Percentiles rank a stretch among this genome's conserved stretches.
Conservation (phyloP, 208 protist genomes). For the Lotmaria passim region DNA sequence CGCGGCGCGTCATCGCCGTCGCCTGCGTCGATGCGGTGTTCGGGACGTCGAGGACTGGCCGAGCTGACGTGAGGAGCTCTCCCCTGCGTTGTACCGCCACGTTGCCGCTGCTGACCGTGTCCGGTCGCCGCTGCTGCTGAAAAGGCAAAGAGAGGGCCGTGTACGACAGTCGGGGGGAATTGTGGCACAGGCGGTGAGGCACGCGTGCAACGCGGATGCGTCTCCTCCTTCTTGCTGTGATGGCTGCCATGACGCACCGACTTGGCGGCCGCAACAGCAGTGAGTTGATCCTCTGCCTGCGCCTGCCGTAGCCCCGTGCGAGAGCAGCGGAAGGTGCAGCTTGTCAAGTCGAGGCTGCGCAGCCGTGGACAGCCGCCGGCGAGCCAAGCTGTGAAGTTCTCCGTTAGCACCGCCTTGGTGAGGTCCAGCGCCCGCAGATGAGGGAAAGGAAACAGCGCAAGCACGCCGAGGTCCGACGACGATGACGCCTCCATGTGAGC, state of each 20-base stretch:
- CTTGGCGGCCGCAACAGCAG: too few species aligned
- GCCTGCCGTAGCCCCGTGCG: neutral
- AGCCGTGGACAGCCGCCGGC: conserved; percentile 15
- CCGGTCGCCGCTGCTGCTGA: too few species aligned
- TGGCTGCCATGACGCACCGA: too few species aligned
- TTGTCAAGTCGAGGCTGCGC: neutral
- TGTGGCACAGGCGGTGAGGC: neutral
- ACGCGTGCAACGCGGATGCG: too few species aligned
- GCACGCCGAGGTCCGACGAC: neutral
- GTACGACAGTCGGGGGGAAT: too few species aligned
- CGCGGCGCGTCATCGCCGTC: conserved; percentile 1
- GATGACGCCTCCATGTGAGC: too few species aligned
- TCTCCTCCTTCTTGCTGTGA: too few species aligned
- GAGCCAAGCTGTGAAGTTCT: conserved; percentile 13
- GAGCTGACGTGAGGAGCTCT: neutral
- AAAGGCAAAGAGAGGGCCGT: too few species aligned
- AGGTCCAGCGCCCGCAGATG: conserved; percentile 8
- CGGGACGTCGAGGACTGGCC: too few species aligned
- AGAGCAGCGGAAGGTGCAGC: conserved; percentile 5
- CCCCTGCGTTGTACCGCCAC: neutral
- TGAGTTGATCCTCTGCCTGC: neutral
- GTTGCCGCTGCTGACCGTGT: too few species aligned
- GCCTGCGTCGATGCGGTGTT: neutral
- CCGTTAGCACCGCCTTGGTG: neutral
- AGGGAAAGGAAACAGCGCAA: neutral